Base-by-base conservation (phyloP, 192 early-diverging fungal genomes). In the Geranomyces variabilis region DNA sequence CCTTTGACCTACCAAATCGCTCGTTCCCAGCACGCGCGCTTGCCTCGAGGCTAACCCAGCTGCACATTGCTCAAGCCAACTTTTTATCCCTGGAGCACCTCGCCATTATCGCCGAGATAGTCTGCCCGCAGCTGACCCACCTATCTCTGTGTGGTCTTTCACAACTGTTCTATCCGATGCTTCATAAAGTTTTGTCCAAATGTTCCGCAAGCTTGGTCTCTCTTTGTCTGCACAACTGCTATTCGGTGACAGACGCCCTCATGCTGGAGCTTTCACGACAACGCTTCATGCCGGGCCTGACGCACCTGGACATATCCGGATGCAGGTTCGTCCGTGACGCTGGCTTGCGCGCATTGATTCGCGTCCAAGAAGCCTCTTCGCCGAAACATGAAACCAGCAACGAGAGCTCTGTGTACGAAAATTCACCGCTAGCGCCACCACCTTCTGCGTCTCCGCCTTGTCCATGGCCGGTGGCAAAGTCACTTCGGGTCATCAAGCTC, bases 11-110 rank as follows among this genome's bases (percentile, higher is more conserved):
- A 41, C 15, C 41, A 64, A 0, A 30, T 21, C 41, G 29, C 41
- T 14, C 10, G 29, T n/a, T n/a, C n/a, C n/a, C n/a, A n/a, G n/a
- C n/a, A n/a, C n/a, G n/a, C n/a, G n/a, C n/a, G n/a, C n/a, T n/a
- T n/a, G n/a, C n/a, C n/a, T n/a, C n/a, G n/a, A n/a, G n/a, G n/a
- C n/a, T 64, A 36, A 36, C 62, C 15, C 21, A 33, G 15, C 34
- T 64, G 24, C 62, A 64, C 62, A 28, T 64, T 41, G 17, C 19
- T 24, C 62, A 34, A 13, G 62, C 62, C 21, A 33, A 64, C 19
- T 64, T 30, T 41, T 2, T 64, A 10, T 30, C 29, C 1, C 17
- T 36, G 24, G 34, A 28, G 34, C 62, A 43, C 15, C 19, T 64
- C n/a, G 17, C 17, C 26, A 13, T 19, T 13, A 13, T 64, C 29